Percentiles rank a stretch among this genome's conserved stretches.
phyloP scores from a whole-genome alignment of 139 green algal genomes.

The Coccomyxa sp. region DNA sequence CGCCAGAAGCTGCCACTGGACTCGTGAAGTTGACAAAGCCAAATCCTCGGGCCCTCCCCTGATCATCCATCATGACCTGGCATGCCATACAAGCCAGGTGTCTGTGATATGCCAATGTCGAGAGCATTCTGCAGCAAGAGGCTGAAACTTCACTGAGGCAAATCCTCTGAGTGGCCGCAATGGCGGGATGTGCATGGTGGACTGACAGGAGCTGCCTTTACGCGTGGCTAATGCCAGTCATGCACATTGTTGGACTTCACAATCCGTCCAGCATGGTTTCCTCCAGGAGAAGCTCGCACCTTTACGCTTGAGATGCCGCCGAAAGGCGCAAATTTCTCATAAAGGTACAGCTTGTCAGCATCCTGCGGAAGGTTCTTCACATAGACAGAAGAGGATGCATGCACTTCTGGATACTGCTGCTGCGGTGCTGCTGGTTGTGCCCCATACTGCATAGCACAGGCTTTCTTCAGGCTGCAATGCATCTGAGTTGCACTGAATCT shows the following conservation, averaged over 20 bases:
- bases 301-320: background rate
- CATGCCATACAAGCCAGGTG: background rate
- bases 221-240: no score
- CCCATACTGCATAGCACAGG: no score
- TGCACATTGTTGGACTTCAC: background rate
- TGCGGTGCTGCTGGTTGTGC: no score
- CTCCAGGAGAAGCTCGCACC: background rate
- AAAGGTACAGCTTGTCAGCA: background rate
- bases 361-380: background rate
- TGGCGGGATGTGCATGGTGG: background rate
- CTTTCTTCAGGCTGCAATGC: no score
- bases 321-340: background rate
- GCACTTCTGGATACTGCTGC: no score
- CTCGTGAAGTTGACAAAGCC: background rate
- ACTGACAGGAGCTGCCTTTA: no score
- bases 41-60: background rate
- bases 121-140: background rate
- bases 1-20: background rate
- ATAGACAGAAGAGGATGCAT: background rate
- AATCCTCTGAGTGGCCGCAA: background rate
- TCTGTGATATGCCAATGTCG: background rate
- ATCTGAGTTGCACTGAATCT: no score
- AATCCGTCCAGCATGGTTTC: background rate
- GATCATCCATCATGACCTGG: background rate
- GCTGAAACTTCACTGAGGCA: background rate